Percentiles rank a stretch among this genome's conserved stretches.
Evolutionary conservation across 2,329 filamentous ascomycete species (phyloP).

Genomic region (Neofusicoccum parvum): DNA sequence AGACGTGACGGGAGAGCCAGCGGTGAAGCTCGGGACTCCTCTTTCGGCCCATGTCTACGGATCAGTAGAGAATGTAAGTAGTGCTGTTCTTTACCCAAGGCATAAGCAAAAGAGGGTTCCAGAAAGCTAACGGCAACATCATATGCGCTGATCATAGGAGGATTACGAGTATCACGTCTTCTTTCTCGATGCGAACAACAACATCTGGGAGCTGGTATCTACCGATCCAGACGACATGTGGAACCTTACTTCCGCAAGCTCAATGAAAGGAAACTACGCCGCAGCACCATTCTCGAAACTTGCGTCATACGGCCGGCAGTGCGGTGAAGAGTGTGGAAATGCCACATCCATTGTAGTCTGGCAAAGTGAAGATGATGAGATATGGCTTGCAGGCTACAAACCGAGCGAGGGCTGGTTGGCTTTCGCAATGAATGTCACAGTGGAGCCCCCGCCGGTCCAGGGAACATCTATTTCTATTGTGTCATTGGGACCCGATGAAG

Average conservation of each 20-base stretch:
- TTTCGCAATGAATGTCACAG: neutral
- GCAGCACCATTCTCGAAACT: neutral
- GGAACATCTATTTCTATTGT: neutral
- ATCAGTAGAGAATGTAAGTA: neutral
- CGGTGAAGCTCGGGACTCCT: constrained; percentile 3
- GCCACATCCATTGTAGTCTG: constrained; percentile 1
- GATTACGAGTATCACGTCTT: constrained; percentile 12
- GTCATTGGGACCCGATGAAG: constrained; percentile 1
- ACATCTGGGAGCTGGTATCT: neutral
- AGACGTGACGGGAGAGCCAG: neutral
- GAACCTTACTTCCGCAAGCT: neutral
- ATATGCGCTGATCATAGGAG: neutral
- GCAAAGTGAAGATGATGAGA: neutral
- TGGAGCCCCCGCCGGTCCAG: neutral
- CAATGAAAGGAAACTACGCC: neutral
- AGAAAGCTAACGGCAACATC: too few species aligned
- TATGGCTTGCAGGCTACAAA: constrained; percentile 3
- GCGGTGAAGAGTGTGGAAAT: neutral
- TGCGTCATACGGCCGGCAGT: constrained; percentile 4
- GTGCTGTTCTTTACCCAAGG: neutral
- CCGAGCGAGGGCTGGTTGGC: neutral
- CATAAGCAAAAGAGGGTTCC: too few species aligned
- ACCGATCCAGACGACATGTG: constrained; percentile 2
- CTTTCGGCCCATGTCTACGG: constrained; percentile 7
- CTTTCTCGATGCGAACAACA: neutral